Percentiles rank a stretch among this genome's conserved stretches.
phyloP scores from a whole-genome alignment of 148 eudicot genomes.

The Rhododendron vialii region DNA sequence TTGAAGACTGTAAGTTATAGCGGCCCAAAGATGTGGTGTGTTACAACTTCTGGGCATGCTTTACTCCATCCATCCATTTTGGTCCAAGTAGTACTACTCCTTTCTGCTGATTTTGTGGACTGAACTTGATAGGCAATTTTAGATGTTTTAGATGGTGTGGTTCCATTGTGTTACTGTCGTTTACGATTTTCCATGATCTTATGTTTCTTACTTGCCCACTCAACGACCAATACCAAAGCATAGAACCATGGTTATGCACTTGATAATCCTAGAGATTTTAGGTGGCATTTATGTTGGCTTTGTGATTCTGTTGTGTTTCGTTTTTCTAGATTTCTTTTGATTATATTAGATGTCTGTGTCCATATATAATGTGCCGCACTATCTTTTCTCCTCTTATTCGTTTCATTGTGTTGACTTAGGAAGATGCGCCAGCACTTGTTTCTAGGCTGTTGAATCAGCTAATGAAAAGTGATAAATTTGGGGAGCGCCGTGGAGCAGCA shows the following conservation, averaged over 20 bases:
- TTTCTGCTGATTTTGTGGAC: not conserved
- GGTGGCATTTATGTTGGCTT: not conserved
- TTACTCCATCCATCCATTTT: not conserved
- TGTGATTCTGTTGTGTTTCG: not conserved
- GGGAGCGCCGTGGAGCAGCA: slow-evolving; percentile 99
- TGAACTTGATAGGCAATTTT: not conserved
- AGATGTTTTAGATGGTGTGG: not conserved
- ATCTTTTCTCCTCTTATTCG: slow-evolving; percentile 7
- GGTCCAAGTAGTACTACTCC: not conserved
- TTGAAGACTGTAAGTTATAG: not conserved
- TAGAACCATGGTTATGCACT: not conserved
- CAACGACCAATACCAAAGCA: not conserved
- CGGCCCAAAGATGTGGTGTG: not conserved
- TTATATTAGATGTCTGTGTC: not conserved
- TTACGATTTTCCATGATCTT: not conserved
- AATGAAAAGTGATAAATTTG: slow-evolving; percentile 97
- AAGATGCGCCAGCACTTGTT: slow-evolving; percentile 76
- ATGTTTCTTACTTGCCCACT: not conserved
- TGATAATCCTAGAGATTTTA: not conserved
- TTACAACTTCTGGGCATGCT: not conserved
- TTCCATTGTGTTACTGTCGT: not conserved
- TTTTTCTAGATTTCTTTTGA: not conserved
- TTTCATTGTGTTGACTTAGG: slow-evolving; percentile 39
- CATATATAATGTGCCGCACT: not conserved
- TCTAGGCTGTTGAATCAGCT: slow-evolving; percentile 71